Evolutionary conservation across 1,284 basidiomycete genomes (phyloP), one percentile per base, ranked within the genome.

Genomic region (Cystobasidium sp.): DNA sequence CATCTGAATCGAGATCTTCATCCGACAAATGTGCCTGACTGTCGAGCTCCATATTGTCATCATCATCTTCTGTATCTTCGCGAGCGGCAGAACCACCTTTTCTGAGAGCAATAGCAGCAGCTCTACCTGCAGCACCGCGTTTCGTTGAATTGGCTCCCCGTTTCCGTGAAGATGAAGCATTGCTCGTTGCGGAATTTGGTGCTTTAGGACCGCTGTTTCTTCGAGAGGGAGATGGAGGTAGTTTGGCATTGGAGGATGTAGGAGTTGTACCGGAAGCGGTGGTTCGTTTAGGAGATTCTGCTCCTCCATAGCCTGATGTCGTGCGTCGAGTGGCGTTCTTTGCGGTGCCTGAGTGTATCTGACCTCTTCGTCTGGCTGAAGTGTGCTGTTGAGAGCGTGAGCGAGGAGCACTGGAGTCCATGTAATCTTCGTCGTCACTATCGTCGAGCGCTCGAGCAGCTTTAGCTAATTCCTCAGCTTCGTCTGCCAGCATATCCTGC

Each of bases 401-500:
- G 14, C 24, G 41, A 6, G 64, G 14, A 31, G 18, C n/a, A n/a
- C 49, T 52, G 10, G 41, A 20, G 20, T 71, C 69, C 43, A 63
- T 41, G 41, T 71, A 71, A 41, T 71, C 69, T 31, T 64, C 69
- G 31, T 71, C 69, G 18, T 52, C 56, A 41, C 69, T 71, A 24
- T 71, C 56, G 22, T 71, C 69, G 39, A 64, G 52, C 41, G 46
- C 55, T 12, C 59, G 47, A 14, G 69, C 69, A 43, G 51, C 69
- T 37, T 52, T 55, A 41, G 69, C 62, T 22, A 68, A 37, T 24
- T 68, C 67, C 46, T 52, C 69, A 9, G 58, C 69, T 49, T 71
- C 69, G 22, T 70, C 68, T 18, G 46, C 52, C 39, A 56, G 12
- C 44, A 55, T 46, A 14, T 59, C 55, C n/a, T 49, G 68, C 20